Evolutionary conservation across 805 yeast genomes (phyloP), one percentile per base, ranked within the genome.

Genomic region (Zygotorulaspora chibaensis): DNA sequence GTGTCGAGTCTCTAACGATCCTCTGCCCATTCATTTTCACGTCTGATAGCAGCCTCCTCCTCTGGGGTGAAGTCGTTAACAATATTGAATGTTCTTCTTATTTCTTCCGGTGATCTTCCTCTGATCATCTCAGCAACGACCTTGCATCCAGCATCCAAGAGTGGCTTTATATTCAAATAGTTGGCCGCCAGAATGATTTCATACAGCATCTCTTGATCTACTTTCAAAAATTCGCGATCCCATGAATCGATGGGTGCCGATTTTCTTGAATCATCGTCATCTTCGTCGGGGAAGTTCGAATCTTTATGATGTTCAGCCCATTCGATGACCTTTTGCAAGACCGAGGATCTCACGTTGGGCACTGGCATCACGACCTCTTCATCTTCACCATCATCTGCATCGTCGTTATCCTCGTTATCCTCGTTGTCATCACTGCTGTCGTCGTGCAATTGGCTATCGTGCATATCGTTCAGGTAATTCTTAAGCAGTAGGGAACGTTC

Each of bases 221-320:
- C 96, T 62, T 87, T 86, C 57, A 91, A 76, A 66, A 90, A 91
- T 66, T 86, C 87, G 66, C 87, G 86, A 69, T 91, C 98, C 98
- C 98, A 91, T 38, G 89, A 89, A 51, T 85, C 91, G 42, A 91
- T 88, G 3, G 96, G 96, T 2, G 89, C 88, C n/a, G 91, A 76
- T 62, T 86, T 87, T 64, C 85, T 81, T 18, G 87, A 78, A 55
- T 87, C 95, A 43, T 84, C 90, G 52, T 87, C 96, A 47, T 80
- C 87, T 43, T 83, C 90, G 51, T 82, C 88, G 15, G 87, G 86
- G 67, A 83, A 83, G 15, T 73, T 73, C 8, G 85, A 77, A 62
- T 87, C 89, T 65, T 83, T 85, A 72, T 91, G 96, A 65, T 91
- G 93, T 61, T 87, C 95, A 59, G 96, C 89, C 95, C 96, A 91